A percentile compares a stretch with the other conserved stretches of the same genome.
Evolutionary conservation across 495 filamentous ascomycete genomes (phyloP).

Genomic region (Penicillium mononematosum): DNA sequence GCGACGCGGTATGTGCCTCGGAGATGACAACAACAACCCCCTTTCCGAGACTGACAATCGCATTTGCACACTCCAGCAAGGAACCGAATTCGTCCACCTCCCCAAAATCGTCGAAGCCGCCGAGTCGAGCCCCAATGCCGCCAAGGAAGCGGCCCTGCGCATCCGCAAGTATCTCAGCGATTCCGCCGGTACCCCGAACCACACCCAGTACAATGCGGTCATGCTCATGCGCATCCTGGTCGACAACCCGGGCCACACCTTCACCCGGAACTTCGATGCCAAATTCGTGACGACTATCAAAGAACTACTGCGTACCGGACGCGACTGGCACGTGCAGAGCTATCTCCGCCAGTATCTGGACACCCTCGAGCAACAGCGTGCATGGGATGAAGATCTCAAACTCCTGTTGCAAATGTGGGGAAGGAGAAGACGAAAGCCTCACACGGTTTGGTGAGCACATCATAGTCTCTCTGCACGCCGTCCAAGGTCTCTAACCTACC

Average conservation of each 20-base stretch:
- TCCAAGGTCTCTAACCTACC: not conserved
- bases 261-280: conserved; percentile 80
- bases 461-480: not conserved
- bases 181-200: conserved; percentile 59
- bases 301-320: conserved; percentile 67
- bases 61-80: conserved; percentile 41
- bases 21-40: not conserved
- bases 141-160: conserved; percentile 68
- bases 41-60: conserved; percentile 7
- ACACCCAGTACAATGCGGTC: conserved; percentile 90
- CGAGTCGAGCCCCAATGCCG: conserved; percentile 85
- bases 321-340: conserved; percentile 74
- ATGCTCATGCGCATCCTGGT: conserved; percentile 92
- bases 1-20: conserved; percentile 53
- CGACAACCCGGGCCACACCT: conserved; percentile 87
- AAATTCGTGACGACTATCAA: conserved; percentile 77
- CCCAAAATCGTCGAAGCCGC: conserved; percentile 91
- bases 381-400: conserved; percentile 68
- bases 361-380: conserved; percentile 64
- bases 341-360: conserved; percentile 84
- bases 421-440: conserved; percentile 65
- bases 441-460: conserved; percentile 15
- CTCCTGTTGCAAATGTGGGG: conserved; percentile 77
- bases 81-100: conserved; percentile 89
- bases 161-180: conserved; percentile 80